Evolutionary conservation across 2,329 filamentous ascomycete species (phyloP).

Genomic region (Penicillium oxalicum): DNA sequence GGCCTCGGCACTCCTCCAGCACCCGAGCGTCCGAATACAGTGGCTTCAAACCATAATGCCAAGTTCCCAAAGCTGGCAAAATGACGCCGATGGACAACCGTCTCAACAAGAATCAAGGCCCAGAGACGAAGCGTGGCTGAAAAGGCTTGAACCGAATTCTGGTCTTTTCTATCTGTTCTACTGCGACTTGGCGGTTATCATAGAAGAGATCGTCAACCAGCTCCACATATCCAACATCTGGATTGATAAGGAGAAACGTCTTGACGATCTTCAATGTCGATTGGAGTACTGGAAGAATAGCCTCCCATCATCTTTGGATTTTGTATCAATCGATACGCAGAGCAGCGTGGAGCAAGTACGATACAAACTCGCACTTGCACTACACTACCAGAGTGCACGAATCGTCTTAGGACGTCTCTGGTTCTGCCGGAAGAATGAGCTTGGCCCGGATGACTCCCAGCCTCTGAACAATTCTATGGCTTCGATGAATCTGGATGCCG

Average conservation of each 20-base stretch:
- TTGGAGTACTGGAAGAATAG: not conserved
- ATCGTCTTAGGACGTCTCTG: not conserved
- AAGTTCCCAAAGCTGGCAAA: not conserved
- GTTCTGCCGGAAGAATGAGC: not conserved
- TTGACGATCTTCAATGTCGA: not conserved
- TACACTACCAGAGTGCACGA: conserved; percentile 1
- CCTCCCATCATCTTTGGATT: not conserved
- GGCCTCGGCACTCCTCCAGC: not conserved
- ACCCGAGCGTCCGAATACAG: not conserved
- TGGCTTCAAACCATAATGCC: conserved; percentile 1
- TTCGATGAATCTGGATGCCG: not conserved
- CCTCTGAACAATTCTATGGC: not conserved
- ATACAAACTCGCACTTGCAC: not conserved
- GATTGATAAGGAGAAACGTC: not conserved
- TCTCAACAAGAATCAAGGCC: not conserved
- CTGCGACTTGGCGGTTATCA: conserved; percentile 1
- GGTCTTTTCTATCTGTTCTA: conserved; percentile 2
- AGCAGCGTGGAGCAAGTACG: not conserved
- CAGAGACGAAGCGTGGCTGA: conserved; percentile 1
- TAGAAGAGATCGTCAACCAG: conserved; percentile 1
- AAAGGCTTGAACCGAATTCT: not conserved
- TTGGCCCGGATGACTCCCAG: not conserved
- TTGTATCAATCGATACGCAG: not conserved
- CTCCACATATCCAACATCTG: not conserved
- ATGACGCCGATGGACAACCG: not conserved